Evolutionary conservation across 2,329 filamentous ascomycete species (phyloP), one percentile per base, ranked within the genome.

Genomic region (Rachicladosporium sp.): DNA sequence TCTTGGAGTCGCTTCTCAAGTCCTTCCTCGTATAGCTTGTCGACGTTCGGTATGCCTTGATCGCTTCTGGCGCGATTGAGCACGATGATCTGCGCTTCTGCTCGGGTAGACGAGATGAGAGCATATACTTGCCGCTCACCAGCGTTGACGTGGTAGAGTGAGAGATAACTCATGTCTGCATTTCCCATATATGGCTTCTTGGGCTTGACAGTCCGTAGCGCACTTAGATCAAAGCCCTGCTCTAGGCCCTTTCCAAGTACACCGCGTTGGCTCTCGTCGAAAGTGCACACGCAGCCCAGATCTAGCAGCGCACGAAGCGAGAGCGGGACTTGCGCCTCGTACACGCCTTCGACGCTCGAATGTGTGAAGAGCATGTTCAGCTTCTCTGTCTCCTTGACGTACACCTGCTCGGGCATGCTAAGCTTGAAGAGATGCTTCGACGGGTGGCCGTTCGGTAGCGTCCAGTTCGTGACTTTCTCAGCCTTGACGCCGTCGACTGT

Each of bases 361-460:
- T 98, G 88, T 47, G 89, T 87, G 66, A 95, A 89, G 1, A 96
- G 68, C 21, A 80, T 64, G 2, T 80, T 77, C 45, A 96, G 80
- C 56, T 87, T 93, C 45, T 87, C 81, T 0, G 80, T 71, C 58
- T 96, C 85, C 33, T 79, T 76, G 45, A 94, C 77, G 61, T 93
- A 98, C 0, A 83, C 72, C 41, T 91, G 80, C 59, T 98, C 91
- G 0, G 84, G 73, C 61, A 98, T 84, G 1, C 82, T 88, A 30
- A 99, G 71, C 64, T 88, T 93, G 72, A 96, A 96, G 4, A 99
- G 70, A 65, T 98, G 86, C 3, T 85, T 82, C 0, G 89, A 96
- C 3, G 85, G 80, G 60, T 96, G 91, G 0, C 91, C 91, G 52
- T 98, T 98, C 1, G 91, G 91, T 6, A 99, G 68, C 3, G 85